Percentiles rank a stretch among this genome's conserved stretches.
phyloP scores from a whole-genome alignment of 345 rosid species.

The Microthlaspi erraticum region DNA sequence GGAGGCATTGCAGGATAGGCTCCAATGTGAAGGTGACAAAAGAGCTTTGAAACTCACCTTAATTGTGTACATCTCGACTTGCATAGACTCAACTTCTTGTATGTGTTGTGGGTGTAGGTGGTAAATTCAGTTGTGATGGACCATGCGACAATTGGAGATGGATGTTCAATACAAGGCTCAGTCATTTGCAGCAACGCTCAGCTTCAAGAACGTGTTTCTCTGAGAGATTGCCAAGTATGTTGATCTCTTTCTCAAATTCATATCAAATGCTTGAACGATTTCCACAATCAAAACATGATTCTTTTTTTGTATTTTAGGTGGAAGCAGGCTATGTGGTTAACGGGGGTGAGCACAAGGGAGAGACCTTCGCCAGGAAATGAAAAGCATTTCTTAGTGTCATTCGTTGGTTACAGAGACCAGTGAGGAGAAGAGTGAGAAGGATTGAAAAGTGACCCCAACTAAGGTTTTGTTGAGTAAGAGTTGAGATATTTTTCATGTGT shows the following conservation, averaged over 20 bases:
- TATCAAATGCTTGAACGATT: neutral
- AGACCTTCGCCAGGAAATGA: slow-evolving; percentile 71
- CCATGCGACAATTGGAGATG: slow-evolving; percentile 87
- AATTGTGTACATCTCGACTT: neutral
- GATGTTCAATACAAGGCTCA: slow-evolving; percentile 92
- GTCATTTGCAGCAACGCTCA: slow-evolving; percentile 91
- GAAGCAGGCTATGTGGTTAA: slow-evolving; percentile 83
- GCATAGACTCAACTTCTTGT: neutral
- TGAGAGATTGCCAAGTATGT: slow-evolving; percentile 91
- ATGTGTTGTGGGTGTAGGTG: slow-evolving; percentile 55
- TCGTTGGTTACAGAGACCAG: slow-evolving; percentile 16
- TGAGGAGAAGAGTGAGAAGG: slow-evolving; percentile 22
- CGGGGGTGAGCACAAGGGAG: slow-evolving; percentile 82
- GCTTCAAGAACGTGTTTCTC: slow-evolving; percentile 80
- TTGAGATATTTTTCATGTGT: slow-evolving; percentile 13
- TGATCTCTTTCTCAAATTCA: neutral
- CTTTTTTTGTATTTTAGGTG: slow-evolving; percentile 52
- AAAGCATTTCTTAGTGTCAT: slow-evolving; percentile 11
- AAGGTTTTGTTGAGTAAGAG: slow-evolving; percentile 31
- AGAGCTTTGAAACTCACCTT: slow-evolving; percentile 11
- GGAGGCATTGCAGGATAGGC: slow-evolving; percentile 96
- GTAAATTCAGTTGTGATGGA: slow-evolving; percentile 92
- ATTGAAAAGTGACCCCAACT: neutral
- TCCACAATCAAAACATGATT: slow-evolving; percentile 6
- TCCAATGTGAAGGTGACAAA: slow-evolving; percentile 88